These are phyloP conservation scores for Neodidymelliopsis sp. DNA, from an alignment of 2,329 filamentous ascomycete genomes.

Conservation along the genomic window DNA sequence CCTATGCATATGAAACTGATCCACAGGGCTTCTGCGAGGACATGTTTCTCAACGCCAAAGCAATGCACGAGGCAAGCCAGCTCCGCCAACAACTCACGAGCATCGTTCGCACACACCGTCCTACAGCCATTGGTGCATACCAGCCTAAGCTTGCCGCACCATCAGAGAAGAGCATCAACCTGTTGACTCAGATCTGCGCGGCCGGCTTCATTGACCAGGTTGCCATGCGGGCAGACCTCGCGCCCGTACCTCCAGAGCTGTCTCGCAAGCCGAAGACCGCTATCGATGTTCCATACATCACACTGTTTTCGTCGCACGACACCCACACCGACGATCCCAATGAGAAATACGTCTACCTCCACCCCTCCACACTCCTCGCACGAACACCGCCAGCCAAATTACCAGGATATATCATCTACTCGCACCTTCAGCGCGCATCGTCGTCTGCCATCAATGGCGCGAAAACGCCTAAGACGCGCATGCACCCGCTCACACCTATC, in stretches of 20 bases:
- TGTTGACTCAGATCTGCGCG: slow-evolving; percentile 89
- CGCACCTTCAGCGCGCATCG: slow-evolving; percentile 76
- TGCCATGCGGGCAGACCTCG: slow-evolving; percentile 88
- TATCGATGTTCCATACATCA: slow-evolving; percentile 90
- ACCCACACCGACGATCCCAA: slow-evolving; percentile 53
- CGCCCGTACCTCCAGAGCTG: slow-evolving; percentile 66
- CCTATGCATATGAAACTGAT: slow-evolving; percentile 65
- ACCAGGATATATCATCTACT: slow-evolving; percentile 87
- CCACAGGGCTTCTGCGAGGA: slow-evolving; percentile 76
- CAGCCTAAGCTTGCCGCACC: slow-evolving; percentile 63
- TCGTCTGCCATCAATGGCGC: slow-evolving; percentile 52
- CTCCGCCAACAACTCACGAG: slow-evolving; percentile 83
- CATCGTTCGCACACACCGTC: slow-evolving; percentile 78
- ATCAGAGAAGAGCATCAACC: slow-evolving; percentile 71
- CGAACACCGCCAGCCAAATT: slow-evolving; percentile 61
- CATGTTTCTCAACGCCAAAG: slow-evolving; percentile 88
- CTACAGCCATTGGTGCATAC: slow-evolving; percentile 52
- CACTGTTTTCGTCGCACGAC: slow-evolving; percentile 74
- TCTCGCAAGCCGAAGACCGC: slow-evolving; percentile 77
- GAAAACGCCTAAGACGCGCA: slow-evolving; percentile 70
- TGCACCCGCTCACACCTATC: slow-evolving; percentile 86
- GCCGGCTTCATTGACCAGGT: slow-evolving; percentile 94
- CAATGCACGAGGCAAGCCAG: slow-evolving; percentile 83
- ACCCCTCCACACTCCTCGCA: slow-evolving; percentile 83
- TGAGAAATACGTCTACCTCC: slow-evolving; percentile 81